A percentile compares a stretch with the other conserved stretches of the same genome.
Conservation (phyloP, 768 basidiomycete species). For the Cystobasidium onofrii region DNA sequence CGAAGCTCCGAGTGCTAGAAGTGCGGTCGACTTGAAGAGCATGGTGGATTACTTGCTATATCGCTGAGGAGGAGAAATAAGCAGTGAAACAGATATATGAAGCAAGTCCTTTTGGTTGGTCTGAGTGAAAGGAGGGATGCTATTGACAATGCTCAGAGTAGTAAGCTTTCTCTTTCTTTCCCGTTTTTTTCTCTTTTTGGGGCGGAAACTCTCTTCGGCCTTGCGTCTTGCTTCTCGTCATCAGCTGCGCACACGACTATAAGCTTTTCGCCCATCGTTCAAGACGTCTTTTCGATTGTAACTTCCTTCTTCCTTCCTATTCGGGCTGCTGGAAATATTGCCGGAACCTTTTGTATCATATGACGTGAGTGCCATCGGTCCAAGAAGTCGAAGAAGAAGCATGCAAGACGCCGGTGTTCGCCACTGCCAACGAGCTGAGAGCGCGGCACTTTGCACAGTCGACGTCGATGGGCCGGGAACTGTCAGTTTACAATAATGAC, state of each 20-base stretch:
- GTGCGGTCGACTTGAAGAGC: slow-evolving; percentile 6
- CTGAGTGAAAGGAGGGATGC: too few relatives aligned
- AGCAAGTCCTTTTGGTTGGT: neutral
- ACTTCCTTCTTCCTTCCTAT: neutral
- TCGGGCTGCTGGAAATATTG: neutral
- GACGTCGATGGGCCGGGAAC: too few relatives aligned
- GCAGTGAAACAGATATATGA: neutral
- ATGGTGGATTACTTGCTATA: neutral
- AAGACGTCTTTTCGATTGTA: neutral
- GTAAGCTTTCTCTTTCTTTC: too few relatives aligned
- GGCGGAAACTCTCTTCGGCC: too few relatives aligned
- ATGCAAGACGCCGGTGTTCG: neutral
- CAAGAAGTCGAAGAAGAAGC: neutral
- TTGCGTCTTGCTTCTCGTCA: too few relatives aligned
- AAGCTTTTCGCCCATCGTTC: neutral
- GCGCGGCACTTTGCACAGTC: too few relatives aligned
- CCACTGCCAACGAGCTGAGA: too few relatives aligned
- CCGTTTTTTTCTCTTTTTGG: too few relatives aligned
- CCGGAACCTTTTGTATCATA: neutral
- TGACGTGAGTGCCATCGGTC: neutral
- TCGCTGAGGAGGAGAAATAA: too few relatives aligned
- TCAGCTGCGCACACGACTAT: neutral
- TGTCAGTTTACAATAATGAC: too few relatives aligned
- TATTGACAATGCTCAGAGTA: too few relatives aligned
- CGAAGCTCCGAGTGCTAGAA: slow-evolving; percentile 24